Conservation (phyloP, 345 rosid species). For the Salix viminalis region DNA sequence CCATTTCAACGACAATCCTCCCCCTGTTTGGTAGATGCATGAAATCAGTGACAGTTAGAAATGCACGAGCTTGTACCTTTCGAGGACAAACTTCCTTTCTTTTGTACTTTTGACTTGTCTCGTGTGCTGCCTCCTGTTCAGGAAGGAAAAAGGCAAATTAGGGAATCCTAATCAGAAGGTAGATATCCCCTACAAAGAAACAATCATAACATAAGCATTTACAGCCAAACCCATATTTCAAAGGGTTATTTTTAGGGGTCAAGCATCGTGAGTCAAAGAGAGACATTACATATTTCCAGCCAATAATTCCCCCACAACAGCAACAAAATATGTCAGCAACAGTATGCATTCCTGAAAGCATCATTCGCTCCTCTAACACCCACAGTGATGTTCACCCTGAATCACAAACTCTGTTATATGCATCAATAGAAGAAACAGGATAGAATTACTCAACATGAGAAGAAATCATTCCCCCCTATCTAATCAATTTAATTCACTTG, state of each 20-base stretch:
- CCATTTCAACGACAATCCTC: constrained; percentile 72
- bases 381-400: constrained; percentile 64
- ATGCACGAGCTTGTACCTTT: constrained; percentile 45
- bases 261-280: not conserved
- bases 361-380: constrained; percentile 69
- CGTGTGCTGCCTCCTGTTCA: constrained; percentile 63
- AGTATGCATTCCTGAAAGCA: constrained; percentile 79
- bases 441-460: not conserved
- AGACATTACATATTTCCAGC: constrained; percentile 84
- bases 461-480: not conserved
- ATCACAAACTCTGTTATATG: constrained; percentile 11
- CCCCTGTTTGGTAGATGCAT: constrained; percentile 36
- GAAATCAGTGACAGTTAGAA: not conserved
- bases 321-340: constrained; percentile 87
- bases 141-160: constrained; percentile 1
- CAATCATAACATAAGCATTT: too few relatives aligned
- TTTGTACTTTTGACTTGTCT: constrained; percentile 67
- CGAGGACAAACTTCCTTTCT: constrained; percentile 78
- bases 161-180: not conserved
- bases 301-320: constrained; percentile 79
- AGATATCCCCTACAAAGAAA: too few relatives aligned
- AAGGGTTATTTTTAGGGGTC: not conserved
- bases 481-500: not conserved
- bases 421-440: not conserved
- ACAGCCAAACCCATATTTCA: not conserved